Evolutionary conservation across 164 flowering plant species (phyloP), one percentile per base, ranked within the genome.

Genomic region (Chloranthus sessilifolius): DNA sequence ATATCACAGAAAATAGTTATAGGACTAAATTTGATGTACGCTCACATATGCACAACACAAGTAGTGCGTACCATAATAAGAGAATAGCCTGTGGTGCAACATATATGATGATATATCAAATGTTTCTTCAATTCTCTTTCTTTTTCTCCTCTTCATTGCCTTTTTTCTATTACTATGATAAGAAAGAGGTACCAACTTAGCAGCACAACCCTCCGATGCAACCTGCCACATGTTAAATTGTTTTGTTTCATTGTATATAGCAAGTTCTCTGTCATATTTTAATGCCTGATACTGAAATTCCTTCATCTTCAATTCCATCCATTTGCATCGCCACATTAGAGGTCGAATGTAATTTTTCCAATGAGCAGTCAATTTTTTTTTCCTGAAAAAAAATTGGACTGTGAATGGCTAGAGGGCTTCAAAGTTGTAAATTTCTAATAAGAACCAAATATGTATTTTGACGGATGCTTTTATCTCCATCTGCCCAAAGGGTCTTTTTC

Each of bases 331-430:
- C 98, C 98, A 90, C 85, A 78, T 82, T 14, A 85, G 55, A 53
- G 96, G 95, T 5, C 66, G 74, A 51, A 82, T 74, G 47, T 75
- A 84, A 50, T 48, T 78, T 71, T 81, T 82, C 99, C 99, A 92
- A 55, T 92, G 91, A 62, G 52, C 63, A 2, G 95, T 80, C 74
- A 88, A 29, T 60, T 67, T 80, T 71, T 77, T 88, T 74, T 86
- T 88, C 76, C 99, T 92, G 67, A 5, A 25, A 36, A 37, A 22
- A 36, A 31, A 21, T n/a, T n/a, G n/a, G n/a, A n/a, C n/a, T n/a
- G n/a, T n/a, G n/a, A n/a, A n/a, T n/a, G n/a, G n/a, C n/a, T n/a
- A n/a, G n/a, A n/a, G n/a, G n/a, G n/a, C n/a, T n/a, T n/a, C n/a
- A n/a, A n/a, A n/a, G n/a, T n/a, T n/a, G n/a, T n/a, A n/a, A n/a